phyloP scores from a whole-genome alignment of 371 early-diverging fungal species.

The Mucor lusitanicus region DNA sequence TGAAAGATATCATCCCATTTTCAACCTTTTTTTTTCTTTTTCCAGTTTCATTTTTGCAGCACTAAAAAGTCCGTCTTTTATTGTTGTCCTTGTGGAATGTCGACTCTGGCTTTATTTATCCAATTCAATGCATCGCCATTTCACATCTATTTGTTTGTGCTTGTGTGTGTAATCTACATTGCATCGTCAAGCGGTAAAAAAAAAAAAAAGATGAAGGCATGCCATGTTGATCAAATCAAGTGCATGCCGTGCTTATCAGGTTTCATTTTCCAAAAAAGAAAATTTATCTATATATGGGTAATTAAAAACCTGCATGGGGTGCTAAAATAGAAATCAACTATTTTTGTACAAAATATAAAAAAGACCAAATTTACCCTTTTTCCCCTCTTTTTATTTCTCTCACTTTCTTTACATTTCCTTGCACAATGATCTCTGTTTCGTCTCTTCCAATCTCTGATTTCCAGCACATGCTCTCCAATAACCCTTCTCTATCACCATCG shows the following conservation, averaged over 20 bases:
- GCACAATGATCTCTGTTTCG: slow-evolving; percentile 10
- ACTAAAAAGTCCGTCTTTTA: not conserved
- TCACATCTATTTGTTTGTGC: not conserved
- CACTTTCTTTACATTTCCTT: not conserved
- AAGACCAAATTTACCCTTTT: not conserved
- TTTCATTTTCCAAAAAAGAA: slow-evolving; percentile 10
- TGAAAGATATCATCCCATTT: not conserved
- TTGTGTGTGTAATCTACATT: not conserved
- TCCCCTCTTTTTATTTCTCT: not conserved
- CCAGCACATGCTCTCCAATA: not conserved
- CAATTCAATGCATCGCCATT: not conserved
- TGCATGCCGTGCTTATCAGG: not conserved
- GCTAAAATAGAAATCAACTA: not conserved
- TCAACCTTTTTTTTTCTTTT: not conserved
- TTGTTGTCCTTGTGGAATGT: not conserved
- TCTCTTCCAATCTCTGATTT: not conserved
- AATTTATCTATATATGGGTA: slow-evolving; percentile 10
- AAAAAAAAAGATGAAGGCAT: not conserved
- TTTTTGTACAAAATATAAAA: slow-evolving; percentile 4
- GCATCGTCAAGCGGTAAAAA: not conserved
- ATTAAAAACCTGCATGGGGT: not conserved
- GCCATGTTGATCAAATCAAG: not conserved
- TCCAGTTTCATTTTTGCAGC: not conserved
- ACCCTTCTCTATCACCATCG: slow-evolving; percentile 9
- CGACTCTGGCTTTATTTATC: not conserved